These are phyloP conservation scores for Alternaria sp. DNA, from an alignment of 2,329 filamentous ascomycete species.

Conservation along the genomic window DNA sequence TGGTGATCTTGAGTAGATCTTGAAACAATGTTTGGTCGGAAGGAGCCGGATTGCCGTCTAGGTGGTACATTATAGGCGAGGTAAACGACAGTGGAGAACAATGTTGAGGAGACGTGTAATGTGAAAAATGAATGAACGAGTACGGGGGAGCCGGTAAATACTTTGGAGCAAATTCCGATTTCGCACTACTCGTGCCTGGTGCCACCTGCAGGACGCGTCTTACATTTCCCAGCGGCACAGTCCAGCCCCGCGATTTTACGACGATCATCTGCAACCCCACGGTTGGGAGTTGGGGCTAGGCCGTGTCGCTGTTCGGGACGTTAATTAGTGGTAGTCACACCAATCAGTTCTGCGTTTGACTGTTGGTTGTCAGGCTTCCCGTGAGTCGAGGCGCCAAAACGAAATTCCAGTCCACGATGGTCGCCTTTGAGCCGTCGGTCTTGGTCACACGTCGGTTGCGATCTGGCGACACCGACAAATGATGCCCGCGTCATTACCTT, in stretches of 20 bases:
- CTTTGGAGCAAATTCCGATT: constrained; percentile 11
- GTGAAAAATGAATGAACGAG: neutral
- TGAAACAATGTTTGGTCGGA: constrained; percentile 28
- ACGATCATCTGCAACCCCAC: constrained; percentile 7
- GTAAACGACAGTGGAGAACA: neutral
- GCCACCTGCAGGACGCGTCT: neutral
- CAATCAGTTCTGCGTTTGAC: neutral
- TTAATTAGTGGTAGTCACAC: neutral
- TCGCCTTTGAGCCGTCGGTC: neutral
- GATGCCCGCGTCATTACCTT: neutral
- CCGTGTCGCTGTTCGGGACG: neutral
- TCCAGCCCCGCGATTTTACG: constrained; percentile 15
- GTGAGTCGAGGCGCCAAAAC: neutral
- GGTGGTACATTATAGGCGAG: constrained; percentile 28
- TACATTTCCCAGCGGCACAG: neutral
- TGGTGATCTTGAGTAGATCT: constrained; percentile 28
- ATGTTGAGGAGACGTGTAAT: neutral
- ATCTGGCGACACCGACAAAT: neutral
- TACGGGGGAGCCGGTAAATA: constrained; percentile 9
- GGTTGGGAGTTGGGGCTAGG: constrained; percentile 3
- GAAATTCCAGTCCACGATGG: neutral
- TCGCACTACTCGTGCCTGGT: constrained; percentile 5
- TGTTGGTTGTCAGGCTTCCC: neutral
- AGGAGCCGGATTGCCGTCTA: constrained; percentile 28
- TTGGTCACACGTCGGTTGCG: neutral